Evolutionary conservation across 2,329 filamentous ascomycete genomes (phyloP), one percentile per base, ranked within the genome.

Genomic region (Cladorrhinum sp.): DNA sequence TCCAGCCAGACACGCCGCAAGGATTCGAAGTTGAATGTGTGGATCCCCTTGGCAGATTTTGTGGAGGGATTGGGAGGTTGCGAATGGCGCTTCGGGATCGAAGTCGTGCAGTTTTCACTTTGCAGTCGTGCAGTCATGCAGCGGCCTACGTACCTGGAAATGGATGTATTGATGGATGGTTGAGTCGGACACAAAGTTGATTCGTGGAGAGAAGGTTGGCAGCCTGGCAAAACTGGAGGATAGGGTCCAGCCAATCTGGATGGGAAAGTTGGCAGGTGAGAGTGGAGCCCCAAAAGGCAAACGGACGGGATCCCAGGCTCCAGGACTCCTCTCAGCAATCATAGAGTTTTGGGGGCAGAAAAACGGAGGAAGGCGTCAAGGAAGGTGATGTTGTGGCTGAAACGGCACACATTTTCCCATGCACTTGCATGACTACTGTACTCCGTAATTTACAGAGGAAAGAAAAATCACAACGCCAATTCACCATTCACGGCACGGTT

Each of bases 1-100:
- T 54, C 53, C 36, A 41, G 53, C 41, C 41, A 22, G n/a, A 45
- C 8, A 45, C 50, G 55, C 50, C 64, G 56, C 64, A 60, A 63
- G 62, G 63, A 65, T 63, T 62, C 60, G 63, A 62, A 56, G 61
- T 62, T 60, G 58, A 63, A 49, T 62, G 65, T 66, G 64, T 45
- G 41, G 41, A 45, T 45, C 54, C 58, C 38, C 60, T 62, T 64
- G 58, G 62, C 62, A 32, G 55, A 55, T 27, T n/a, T 59, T 54
- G 61, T 63, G 60, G 60, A 64, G 52, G 32, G 18, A 45, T 22
- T 45, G 41, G 18, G 16, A 20, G 41, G 56, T 55, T 41, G 51
- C 63, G 55, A 62, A 65, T 64, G 59, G 53, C 27, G 54, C 29
- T 53, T 50, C 57, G 50, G 56, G 48, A 57, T 62, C 36, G 60